Base-by-base conservation (phyloP, 1,139 yeast genomes). In the Geotrichum bryndzae region DNA sequence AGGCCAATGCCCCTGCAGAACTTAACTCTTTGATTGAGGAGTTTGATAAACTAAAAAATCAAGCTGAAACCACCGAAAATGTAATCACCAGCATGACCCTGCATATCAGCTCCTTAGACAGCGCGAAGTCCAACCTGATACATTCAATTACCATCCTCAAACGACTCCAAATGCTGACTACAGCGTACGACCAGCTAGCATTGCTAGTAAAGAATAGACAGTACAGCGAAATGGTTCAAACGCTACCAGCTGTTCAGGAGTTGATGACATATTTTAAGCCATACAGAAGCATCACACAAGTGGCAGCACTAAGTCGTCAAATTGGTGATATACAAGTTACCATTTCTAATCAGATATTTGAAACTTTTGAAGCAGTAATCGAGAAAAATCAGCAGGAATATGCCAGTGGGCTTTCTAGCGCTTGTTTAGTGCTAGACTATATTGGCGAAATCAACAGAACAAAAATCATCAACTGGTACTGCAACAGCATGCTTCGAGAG, bases 101-200 rank as follows among this genome's bases (percentile, higher is more conserved):
- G 5, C 88, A 87, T 57, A 91, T 95, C 63, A 88, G 90, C 68
- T 78, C 81, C 48, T 79, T 94, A 63, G 99, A 94, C 73, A 83
- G 82, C 60, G 86, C 91, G 54, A 95, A 94, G 76, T 84, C 84
- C 71, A 94, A 94, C 72, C 77, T 94, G 59, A 92, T 90, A 2
- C 79, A 84, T 46, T 84, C 95, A 15, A 89, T 94, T 88, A 90
- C 96, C 0, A 84, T 92, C 46, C 80, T 94, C 65, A 89, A 94
- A 69, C 81, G 97, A 64, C 79, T 95, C 48, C 96, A 91, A 70
- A 92, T 92, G 88, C 79, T 94, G 60, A 81, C 90, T 2, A 85
- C 85, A 45, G 95, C 96, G 15, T 88, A 87, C 71, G 85, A 85
- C 57, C 85, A 84, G 63, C 80, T 94, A 59, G 81, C 81, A 33